Evolutionary conservation across 2,329 filamentous ascomycete genomes (phyloP).

Genomic region (Colletotrichum ledebouriae): DNA sequence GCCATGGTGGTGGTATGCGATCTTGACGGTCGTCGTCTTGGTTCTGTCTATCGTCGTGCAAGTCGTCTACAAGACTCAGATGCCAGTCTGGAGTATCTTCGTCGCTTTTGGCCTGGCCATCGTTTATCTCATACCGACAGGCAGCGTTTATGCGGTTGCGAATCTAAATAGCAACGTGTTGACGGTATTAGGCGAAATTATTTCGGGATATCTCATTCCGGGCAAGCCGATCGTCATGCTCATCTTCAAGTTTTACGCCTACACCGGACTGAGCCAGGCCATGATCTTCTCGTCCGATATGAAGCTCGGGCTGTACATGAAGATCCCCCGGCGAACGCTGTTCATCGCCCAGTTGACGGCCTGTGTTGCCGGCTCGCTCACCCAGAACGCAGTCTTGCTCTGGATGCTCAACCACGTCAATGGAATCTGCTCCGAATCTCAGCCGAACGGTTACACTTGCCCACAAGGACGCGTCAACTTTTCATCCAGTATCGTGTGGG

Average conservation of each 20-base stretch:
- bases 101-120: conserved; percentile 59
- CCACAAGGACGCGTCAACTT: conserved; percentile 63
- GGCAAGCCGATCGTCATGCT: conserved; percentile 55
- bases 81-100: conserved; percentile 69
- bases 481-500: conserved; percentile 64
- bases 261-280: conserved; percentile 52
- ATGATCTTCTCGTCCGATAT: conserved; percentile 62
- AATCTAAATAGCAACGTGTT: conserved; percentile 61
- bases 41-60: conserved; percentile 51
- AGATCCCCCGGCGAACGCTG: conserved; percentile 69
- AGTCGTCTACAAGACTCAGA: conserved; percentile 66
- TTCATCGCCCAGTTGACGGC: conserved; percentile 74
- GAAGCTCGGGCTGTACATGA: conserved; percentile 63
- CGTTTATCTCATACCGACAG: conserved; percentile 63
- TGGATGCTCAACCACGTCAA: conserved; percentile 53
- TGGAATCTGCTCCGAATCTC: conserved; percentile 56
- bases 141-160: conserved; percentile 60
- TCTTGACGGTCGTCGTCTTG: conserved; percentile 50
- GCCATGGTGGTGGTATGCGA: conserved; percentile 57
- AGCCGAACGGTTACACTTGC: conserved; percentile 62
- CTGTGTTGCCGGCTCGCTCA: conserved; percentile 61
- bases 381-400: conserved; percentile 54
- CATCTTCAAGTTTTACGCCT: conserved; percentile 52
- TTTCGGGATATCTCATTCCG: conserved; percentile 64
- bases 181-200: conserved; percentile 36